Percentiles rank a stretch among this genome's conserved stretches.
phyloP scores from a whole-genome alignment of 2,329 filamentous ascomycete genomes.

The Triangularia verruculosa region DNA sequence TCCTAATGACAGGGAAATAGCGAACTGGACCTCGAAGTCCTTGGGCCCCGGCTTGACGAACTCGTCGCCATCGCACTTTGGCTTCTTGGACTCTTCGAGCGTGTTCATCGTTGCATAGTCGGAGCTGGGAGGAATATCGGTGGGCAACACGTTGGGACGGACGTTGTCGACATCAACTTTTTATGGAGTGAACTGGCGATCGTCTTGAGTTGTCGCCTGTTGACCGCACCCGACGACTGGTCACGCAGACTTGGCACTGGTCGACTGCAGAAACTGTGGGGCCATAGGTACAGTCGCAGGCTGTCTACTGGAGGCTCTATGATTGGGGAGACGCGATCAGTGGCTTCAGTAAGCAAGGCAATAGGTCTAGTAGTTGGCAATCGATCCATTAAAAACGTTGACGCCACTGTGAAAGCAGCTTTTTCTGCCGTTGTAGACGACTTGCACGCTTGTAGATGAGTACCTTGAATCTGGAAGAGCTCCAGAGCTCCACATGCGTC shows the following conservation, averaged over 20 bases:
- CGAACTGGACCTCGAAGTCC: conserved; percentile 62
- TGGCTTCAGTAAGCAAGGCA: background rate
- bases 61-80: conserved; percentile 27
- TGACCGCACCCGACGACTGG: background rate
- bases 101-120: conserved; percentile 24
- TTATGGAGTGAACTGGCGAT: background rate
- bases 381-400: background rate
- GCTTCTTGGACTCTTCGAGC: conserved; percentile 20
- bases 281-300: background rate
- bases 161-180: conserved; percentile 7
- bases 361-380: background rate
- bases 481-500: background rate
- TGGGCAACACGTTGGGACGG: background rate
- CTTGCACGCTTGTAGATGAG: background rate
- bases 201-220: background rate
- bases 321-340: background rate
- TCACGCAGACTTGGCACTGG: conserved; percentile 1
- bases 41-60: conserved; percentile 39
- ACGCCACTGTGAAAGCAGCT: background rate
- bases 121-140: background rate
- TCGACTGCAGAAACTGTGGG: background rate
- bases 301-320: background rate
- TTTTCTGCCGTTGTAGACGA: background rate
- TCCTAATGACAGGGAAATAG: conserved; percentile 69
- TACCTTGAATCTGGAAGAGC: background rate